Evolutionary conservation across 179 eudicot species (phyloP).

Genomic region (Actinidia chinensis): DNA sequence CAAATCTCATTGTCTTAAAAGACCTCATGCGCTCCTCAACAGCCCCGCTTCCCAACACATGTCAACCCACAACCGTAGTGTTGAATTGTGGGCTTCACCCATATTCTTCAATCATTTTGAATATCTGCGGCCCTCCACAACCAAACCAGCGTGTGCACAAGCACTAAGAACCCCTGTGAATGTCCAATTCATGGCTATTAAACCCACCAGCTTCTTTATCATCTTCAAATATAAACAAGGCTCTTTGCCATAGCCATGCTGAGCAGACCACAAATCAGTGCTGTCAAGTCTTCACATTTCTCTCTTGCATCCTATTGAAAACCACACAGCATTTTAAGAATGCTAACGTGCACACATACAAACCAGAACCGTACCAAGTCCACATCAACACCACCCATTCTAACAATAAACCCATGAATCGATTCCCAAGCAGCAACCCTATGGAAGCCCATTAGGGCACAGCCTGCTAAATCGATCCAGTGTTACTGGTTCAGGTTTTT

Average conservation of each 20-base stretch:
- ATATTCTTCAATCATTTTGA: conserved; percentile 35
- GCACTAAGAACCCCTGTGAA: conserved; percentile 54
- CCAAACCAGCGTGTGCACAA: conserved; percentile 51
- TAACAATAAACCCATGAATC: conserved; percentile 34
- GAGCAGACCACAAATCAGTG: conserved; percentile 50
- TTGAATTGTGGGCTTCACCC: conserved; percentile 39
- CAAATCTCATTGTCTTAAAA: conserved; percentile 32
- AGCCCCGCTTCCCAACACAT: conserved; percentile 49
- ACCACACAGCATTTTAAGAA: conserved; percentile 34
- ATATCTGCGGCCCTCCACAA: conserved; percentile 46
- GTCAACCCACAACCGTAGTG: conserved; percentile 56
- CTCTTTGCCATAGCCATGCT: conserved; percentile 42
- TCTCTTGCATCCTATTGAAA: conserved; percentile 40
- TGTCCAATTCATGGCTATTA: conserved; percentile 48
- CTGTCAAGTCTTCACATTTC: conserved; percentile 49
- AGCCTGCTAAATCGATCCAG: conserved; percentile 32
- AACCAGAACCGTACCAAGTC: conserved; percentile 42
- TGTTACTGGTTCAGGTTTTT: conserved; percentile 34
- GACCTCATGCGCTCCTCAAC: conserved; percentile 37
- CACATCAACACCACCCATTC: conserved; percentile 39
- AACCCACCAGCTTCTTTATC: conserved; percentile 35
- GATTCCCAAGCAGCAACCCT: conserved; percentile 41
- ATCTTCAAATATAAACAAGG: conserved; percentile 31
- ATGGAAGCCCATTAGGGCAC: conserved; percentile 32
- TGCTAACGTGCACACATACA: conserved; percentile 55